These are phyloP conservation scores for Russula foetens DNA, from an alignment of 768 basidiomycete species.

Conservation along the genomic window DNA sequence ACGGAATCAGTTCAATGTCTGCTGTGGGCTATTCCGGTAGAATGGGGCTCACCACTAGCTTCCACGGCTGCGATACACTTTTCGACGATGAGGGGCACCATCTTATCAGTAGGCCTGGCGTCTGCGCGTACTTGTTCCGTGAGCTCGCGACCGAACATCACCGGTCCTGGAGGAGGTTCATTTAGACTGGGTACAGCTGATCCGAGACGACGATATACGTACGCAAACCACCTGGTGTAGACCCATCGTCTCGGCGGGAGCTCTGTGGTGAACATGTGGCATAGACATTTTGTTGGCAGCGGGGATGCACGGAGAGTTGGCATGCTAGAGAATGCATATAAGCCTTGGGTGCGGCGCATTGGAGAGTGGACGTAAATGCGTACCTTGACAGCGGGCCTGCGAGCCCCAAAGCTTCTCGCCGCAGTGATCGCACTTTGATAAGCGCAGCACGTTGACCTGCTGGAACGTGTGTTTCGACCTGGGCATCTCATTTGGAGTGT, in stretches of 20 bases:
- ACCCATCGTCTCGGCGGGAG: slow-evolving; percentile 11
- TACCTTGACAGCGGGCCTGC: slow-evolving; percentile 85
- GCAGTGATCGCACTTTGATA: slow-evolving; percentile 91
- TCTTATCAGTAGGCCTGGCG: slow-evolving; percentile 45
- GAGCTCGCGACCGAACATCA: slow-evolving; percentile 90
- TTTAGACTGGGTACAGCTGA: slow-evolving; percentile 12
- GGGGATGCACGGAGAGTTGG: slow-evolving; percentile 18
- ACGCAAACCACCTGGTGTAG: neutral
- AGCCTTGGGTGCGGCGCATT: neutral
- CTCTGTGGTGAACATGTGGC: slow-evolving; percentile 9
- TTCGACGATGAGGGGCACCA: slow-evolving; percentile 82
- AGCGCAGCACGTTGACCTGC: slow-evolving; percentile 78
- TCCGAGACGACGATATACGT: neutral
- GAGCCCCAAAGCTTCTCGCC: slow-evolving; percentile 98
- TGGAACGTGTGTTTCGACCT: slow-evolving; percentile 75
- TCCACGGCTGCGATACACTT: slow-evolving; percentile 97
- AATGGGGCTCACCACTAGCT: slow-evolving; percentile 50
- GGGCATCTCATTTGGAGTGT: slow-evolving; percentile 22
- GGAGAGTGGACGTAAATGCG: slow-evolving; percentile 26
- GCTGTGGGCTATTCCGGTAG: neutral
- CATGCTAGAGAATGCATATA: slow-evolving; percentile 5
- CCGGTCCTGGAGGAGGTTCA: slow-evolving; percentile 46
- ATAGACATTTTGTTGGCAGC: slow-evolving; percentile 14
- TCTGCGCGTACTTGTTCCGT: slow-evolving; percentile 75
- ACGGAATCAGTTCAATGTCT: neutral